Base-by-base conservation (phyloP, 1,284 basidiomycete genomes). In the Pholiota adiposa region DNA sequence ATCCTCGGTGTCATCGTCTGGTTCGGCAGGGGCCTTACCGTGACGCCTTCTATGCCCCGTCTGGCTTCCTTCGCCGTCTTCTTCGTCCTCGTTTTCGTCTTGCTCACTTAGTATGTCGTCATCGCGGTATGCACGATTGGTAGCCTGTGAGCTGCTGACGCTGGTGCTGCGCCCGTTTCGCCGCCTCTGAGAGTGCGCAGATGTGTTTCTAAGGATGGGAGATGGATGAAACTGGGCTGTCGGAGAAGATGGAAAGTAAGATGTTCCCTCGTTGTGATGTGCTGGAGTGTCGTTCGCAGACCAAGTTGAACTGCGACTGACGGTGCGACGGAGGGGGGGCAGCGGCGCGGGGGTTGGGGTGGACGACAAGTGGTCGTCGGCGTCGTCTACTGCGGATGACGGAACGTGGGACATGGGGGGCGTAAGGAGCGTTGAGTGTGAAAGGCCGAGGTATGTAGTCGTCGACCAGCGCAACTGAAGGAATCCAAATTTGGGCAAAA, bases 201-300 rank as follows among this genome's bases (percentile, higher is more conserved):
- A 87, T 51, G 81, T 75, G 59, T 73, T 83, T 51, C 84, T 68
- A 23, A 81, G 72, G 29, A 78, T 78, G 5, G 75, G 79, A 25
- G 77, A 68, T 38, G 75, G 73, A 59, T 71, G 67, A 43, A 76
- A 77, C 52, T 77, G 73, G 41, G 68, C 73, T 62, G 57, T 75
- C 65, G 76, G 68, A 5, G 80, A 73, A 50, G 80, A 74, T 36
- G 71, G 73, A 68, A 81, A 86, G 72, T 89, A 89, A 3, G 89
- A 88, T 7, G 87, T 86, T 54, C 86, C 89, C 67, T 87, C 84
- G 63, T 84, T 77, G 70, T 87, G 85, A 67, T 88, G 87, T n/a
- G 75, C 77, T 21, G 86, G 85, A 7, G 83, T 83, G 29, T 87
- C 84, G 23, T 74, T 69, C 11, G 77, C 70, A 11, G 84, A 84